A percentile compares a stretch with the other conserved stretches of the same genome.
Evolutionary conservation across 75 land plant species (phyloP).

Genomic region (Pinus tabuliformis): DNA sequence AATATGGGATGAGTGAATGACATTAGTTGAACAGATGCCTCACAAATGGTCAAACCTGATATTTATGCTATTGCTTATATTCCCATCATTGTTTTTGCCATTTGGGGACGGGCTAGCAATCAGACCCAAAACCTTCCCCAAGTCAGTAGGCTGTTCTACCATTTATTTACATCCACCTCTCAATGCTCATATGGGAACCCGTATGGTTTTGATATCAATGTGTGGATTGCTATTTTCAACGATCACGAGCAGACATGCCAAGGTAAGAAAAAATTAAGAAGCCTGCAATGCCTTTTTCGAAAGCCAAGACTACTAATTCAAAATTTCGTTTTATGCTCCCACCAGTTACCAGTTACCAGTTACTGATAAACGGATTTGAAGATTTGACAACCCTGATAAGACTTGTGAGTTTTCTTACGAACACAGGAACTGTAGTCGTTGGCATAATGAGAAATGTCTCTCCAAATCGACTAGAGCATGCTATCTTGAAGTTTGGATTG

Average conservation of each 20-base stretch:
- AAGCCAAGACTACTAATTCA: constrained; percentile 46
- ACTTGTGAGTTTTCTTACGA: constrained; percentile 43
- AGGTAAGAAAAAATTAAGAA: constrained; percentile 49
- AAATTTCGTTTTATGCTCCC: constrained; percentile 31
- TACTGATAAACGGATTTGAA: constrained; percentile 54
- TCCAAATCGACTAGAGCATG: constrained; percentile 42
- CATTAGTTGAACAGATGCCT: constrained; percentile 42
- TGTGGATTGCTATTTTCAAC: no score
- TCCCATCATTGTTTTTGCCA: constrained; percentile 40
- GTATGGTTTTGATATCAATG: no score
- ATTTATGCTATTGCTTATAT: constrained; percentile 54
- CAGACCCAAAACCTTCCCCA: no score
- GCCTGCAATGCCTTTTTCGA: constrained; percentile 27
- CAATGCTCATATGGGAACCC: no score
- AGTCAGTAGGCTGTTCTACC: no score
- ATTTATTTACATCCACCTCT: no score
- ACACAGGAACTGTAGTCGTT: constrained; percentile 44
- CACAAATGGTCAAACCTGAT: constrained; percentile 57
- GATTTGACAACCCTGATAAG: constrained; percentile 45
- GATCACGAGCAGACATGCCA: constrained; percentile 31
- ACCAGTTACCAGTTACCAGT: constrained; percentile 19
- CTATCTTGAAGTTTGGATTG: constrained; percentile 51
- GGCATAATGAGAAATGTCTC: constrained; percentile 43
- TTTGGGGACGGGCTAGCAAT: no score
- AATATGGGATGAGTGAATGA: constrained; percentile 42